These are phyloP conservation scores for Syzygium grande DNA, from an alignment of 345 rosid genomes.

Conservation along the genomic window DNA sequence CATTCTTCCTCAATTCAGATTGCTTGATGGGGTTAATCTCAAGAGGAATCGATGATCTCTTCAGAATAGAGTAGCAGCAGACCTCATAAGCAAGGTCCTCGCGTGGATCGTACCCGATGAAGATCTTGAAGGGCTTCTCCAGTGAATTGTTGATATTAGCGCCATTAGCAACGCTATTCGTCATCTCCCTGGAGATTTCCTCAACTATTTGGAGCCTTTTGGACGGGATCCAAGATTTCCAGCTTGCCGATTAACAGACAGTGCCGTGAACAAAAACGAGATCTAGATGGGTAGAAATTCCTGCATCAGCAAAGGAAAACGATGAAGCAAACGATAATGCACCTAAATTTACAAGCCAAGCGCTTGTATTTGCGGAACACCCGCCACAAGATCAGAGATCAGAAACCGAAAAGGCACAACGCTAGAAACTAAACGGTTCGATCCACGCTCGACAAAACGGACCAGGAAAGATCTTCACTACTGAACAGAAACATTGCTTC, in stretches of 20 bases:
- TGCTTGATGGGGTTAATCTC: conserved; percentile 77
- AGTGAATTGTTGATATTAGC: not conserved
- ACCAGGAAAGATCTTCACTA: not conserved
- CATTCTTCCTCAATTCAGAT: conserved; percentile 62
- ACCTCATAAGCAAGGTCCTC: conserved; percentile 89
- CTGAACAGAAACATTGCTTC: not conserved
- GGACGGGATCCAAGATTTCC: not conserved
- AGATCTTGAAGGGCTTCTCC: conserved; percentile 55
- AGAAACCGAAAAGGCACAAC: not conserved
- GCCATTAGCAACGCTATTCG: not conserved
- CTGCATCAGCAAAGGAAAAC: not conserved
- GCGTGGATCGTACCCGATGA: conserved; percentile 88
- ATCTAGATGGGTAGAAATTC: not conserved
- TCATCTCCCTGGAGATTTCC: not conserved
- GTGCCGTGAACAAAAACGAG: not conserved
- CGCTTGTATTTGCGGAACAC: not conserved
- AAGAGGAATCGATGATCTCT: conserved; percentile 74
- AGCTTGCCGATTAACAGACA: not conserved
- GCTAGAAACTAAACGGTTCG: not conserved
- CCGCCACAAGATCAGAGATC: not conserved
- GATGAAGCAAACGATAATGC: not conserved
- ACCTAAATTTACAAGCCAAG: not conserved
- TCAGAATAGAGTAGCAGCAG: conserved; percentile 61
- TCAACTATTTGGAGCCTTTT: not conserved
- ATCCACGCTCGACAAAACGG: too few relatives aligned